Evolutionary conservation across 345 rosid genomes (phyloP), one percentile per base, ranked within the genome.

Genomic region (Citrus sp.): DNA sequence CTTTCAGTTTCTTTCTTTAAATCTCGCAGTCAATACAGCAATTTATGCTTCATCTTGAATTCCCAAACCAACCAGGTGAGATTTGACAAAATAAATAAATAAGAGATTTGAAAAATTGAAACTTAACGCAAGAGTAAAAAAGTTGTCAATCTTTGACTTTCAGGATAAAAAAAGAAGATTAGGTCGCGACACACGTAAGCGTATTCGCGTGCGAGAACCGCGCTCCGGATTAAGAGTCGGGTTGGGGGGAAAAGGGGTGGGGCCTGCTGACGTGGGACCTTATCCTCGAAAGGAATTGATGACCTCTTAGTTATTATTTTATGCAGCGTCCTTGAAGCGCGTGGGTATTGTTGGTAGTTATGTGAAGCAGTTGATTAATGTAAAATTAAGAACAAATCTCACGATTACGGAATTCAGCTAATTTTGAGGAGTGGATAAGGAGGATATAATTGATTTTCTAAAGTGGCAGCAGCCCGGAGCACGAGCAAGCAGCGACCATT

Each of bases 191-290:
- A 46, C 49, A 42, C 49, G 14, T 10, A 12, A 46, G 51, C 16
- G 51, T 46, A 1, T 0, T 46, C 27, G 71, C 77, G 84, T 83
- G 82, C 4, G 1, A 0, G 3, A 1, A 66, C 78, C 81, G 80
- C 76, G 8, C 71, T 67, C 0, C 35, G 81, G 79, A 77, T 74
- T 74, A 55, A 40, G 82, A 24, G 68, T 16, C 55, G 67, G 38
- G 13, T 10, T 0, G 37, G 5, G 37, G 8, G 4, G 8, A 22
- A 4, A 40, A 2, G 21, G 8, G 5, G 22, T 32, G 38, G 67
- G 68, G 30, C 58, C 72, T 25, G 73, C 10, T 80, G 84, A 83
- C 84, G 84, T 73, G 80, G 79, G 73, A 66, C 80, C 77, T 85
- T 78, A 82, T 80, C 86, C 34, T 30, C 35, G 54, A 58, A 46